These are phyloP conservation scores for Saccharomycopsis fermentans DNA, from an alignment of 805 yeast genomes.

Conservation along the genomic window DNA sequence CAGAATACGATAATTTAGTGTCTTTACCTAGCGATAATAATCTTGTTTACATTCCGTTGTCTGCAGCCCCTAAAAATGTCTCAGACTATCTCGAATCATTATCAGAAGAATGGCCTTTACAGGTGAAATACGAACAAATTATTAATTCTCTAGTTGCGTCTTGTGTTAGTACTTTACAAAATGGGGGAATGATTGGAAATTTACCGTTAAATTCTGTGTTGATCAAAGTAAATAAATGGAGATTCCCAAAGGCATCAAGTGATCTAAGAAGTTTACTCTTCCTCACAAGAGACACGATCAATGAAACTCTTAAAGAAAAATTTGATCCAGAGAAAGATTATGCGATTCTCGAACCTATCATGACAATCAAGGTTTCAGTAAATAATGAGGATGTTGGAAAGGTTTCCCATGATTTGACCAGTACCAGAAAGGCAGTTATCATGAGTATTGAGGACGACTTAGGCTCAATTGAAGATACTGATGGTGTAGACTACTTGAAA, in stretches of 20 bases:
- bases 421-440: slow-evolving; percentile 68
- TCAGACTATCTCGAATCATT: slow-evolving; percentile 1
- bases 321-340: slow-evolving; percentile 25
- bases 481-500: slow-evolving; percentile 29
- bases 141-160: slow-evolving; percentile 50
- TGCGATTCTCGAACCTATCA: slow-evolving; percentile 75
- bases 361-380: slow-evolving; percentile 62
- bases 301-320: slow-evolving; percentile 27
- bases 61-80: slow-evolving; percentile 16
- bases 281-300: slow-evolving; percentile 36
- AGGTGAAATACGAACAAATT: slow-evolving; percentile 35
- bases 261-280: slow-evolving; percentile 32
- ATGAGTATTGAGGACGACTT: slow-evolving; percentile 58
- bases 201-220: slow-evolving; percentile 52
- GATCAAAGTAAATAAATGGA: slow-evolving; percentile 41
- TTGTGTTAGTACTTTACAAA: slow-evolving; percentile 47
- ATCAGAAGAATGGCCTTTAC: slow-evolving; percentile 36
- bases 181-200: slow-evolving; percentile 53
- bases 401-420: slow-evolving; percentile 76
- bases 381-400: slow-evolving; percentile 67
- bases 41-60: slow-evolving; percentile 21
- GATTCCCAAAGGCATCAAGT: slow-evolving; percentile 41
- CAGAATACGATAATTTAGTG: slow-evolving; percentile 10
- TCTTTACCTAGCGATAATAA: slow-evolving; percentile 38
- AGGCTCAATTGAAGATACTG: slow-evolving; percentile 24